These are phyloP conservation scores for Ophiocordyceps unilateralis DNA, from an alignment of 2,329 filamentous ascomycete genomes.

Conservation along the genomic window DNA sequence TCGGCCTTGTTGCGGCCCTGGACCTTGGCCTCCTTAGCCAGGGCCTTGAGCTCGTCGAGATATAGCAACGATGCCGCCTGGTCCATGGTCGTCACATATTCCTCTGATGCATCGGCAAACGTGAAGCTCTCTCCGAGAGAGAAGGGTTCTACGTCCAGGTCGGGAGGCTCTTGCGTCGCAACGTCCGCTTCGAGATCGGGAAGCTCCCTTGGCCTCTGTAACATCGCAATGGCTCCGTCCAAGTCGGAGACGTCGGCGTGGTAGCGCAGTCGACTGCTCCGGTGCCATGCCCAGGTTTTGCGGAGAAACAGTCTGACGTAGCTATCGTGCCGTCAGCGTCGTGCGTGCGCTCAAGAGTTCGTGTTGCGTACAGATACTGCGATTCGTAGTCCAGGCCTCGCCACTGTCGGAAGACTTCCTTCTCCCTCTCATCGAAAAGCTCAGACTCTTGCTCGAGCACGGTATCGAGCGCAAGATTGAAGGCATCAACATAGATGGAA, in stretches of 20 bases:
- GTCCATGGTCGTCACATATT: constrained; percentile 58
- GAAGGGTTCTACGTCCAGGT: constrained; percentile 21
- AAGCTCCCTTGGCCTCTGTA: constrained; percentile 43
- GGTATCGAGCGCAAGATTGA: constrained; percentile 79
- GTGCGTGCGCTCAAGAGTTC: neutral
- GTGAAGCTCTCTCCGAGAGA: constrained; percentile 41
- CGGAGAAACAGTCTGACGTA: constrained; percentile 87
- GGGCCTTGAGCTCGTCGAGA: constrained; percentile 70
- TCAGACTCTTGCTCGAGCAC: constrained; percentile 80
- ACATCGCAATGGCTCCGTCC: constrained; percentile 40
- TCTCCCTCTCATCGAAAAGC: constrained; percentile 69
- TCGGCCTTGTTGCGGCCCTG: constrained; percentile 80
- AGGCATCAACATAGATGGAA: constrained; percentile 94
- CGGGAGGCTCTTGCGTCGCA: constrained; percentile 8
- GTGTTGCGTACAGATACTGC: constrained; percentile 56
- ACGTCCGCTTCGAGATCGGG: constrained; percentile 21
- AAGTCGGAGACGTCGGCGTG: constrained; percentile 69
- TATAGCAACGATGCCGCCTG: constrained; percentile 68
- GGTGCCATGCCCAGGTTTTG: constrained; percentile 85
- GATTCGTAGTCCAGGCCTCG: constrained; percentile 58
- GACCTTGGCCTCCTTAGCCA: constrained; percentile 76
- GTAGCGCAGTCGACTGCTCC: constrained; percentile 60
- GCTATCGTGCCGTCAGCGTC: constrained; percentile 22
- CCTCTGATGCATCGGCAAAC: constrained; percentile 66
- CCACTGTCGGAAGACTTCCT: constrained; percentile 63